Percentiles rank a stretch among this genome's conserved stretches.
Evolutionary conservation across 805 yeast species (phyloP).

Genomic region (Lipomyces yamanashiensis): DNA sequence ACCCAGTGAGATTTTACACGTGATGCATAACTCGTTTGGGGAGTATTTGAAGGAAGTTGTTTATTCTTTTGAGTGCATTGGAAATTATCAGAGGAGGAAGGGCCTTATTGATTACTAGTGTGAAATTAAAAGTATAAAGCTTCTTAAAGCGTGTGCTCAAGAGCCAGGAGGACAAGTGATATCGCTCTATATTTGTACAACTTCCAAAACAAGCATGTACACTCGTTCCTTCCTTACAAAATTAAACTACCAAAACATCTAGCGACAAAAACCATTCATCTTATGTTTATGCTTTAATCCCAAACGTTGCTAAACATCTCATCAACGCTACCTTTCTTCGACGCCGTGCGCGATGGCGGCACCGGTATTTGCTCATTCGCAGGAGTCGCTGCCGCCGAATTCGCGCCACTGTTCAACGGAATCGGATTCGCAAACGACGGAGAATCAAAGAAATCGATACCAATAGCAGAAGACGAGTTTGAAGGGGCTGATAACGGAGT

Average conservation of each 20-base stretch:
- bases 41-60: too few species aligned
- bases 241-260: neutral
- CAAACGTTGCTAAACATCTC: slow-evolving; percentile 48
- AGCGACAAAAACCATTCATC: neutral
- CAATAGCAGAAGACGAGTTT: slow-evolving; percentile 14
- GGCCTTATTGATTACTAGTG: too few species aligned
- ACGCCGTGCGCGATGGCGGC: slow-evolving; percentile 25
- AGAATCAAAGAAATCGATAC: slow-evolving; percentile 22
- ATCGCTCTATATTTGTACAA: too few species aligned
- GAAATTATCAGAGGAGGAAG: too few species aligned
- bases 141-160: too few species aligned
- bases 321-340: slow-evolving; percentile 40
- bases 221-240: too few species aligned
- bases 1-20: too few species aligned
- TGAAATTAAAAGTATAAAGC: too few species aligned
- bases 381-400: slow-evolving; percentile 30
- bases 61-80: too few species aligned
- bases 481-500: slow-evolving; percentile 19
- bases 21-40: too few species aligned
- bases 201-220: too few species aligned
- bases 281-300: slow-evolving; percentile 36
- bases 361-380: slow-evolving; percentile 18
- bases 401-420: slow-evolving; percentile 21
- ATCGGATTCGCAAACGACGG: slow-evolving; percentile 33
- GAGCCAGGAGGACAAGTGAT: too few species aligned